Evolutionary conservation across 2,329 filamentous ascomycete genomes (phyloP).

Genomic region (Aspergillus candidus): DNA sequence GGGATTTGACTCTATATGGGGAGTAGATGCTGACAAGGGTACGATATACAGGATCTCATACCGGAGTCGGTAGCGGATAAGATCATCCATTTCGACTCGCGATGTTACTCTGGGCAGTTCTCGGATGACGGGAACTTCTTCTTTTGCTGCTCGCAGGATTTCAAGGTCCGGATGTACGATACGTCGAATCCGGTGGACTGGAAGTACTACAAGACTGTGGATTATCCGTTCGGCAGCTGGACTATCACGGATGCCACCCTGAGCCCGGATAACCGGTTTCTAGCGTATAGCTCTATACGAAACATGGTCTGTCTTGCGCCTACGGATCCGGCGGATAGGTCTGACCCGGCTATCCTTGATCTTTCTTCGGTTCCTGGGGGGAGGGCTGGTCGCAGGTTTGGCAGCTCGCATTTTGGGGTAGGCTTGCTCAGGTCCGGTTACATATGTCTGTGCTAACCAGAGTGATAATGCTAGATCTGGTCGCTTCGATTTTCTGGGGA

Average conservation of each 20-base stretch:
- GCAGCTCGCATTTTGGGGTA: conserved; percentile 41
- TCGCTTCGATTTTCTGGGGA: conserved; percentile 90
- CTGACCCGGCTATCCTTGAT: conserved; percentile 74
- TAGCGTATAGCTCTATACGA: conserved; percentile 87
- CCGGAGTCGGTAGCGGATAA: conserved; percentile 73
- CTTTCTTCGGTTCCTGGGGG: conserved; percentile 51
- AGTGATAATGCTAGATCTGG: conserved; percentile 58
- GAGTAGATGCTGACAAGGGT: neutral
- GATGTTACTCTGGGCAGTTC: conserved; percentile 93
- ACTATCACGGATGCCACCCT: conserved; percentile 91
- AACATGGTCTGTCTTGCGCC: conserved; percentile 77
- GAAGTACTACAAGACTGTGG: conserved; percentile 89
- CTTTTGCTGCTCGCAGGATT: conserved; percentile 86
- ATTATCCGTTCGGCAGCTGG: conserved; percentile 84
- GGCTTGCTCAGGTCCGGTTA: conserved; percentile 8
- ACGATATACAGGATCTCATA: conserved; percentile 60
- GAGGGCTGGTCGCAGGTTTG: conserved; percentile 31
- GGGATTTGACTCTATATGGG: neutral
- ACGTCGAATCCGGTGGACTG: conserved; percentile 92
- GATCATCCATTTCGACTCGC: conserved; percentile 77
- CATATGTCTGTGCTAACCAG: neutral
- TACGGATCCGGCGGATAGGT: conserved; percentile 75
- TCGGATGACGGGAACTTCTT: conserved; percentile 97
- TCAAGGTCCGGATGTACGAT: conserved; percentile 94
- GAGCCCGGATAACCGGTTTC: conserved; percentile 82